Base-by-base conservation (phyloP, 768 basidiomycete species). In the Tricholoma sp. region DNA sequence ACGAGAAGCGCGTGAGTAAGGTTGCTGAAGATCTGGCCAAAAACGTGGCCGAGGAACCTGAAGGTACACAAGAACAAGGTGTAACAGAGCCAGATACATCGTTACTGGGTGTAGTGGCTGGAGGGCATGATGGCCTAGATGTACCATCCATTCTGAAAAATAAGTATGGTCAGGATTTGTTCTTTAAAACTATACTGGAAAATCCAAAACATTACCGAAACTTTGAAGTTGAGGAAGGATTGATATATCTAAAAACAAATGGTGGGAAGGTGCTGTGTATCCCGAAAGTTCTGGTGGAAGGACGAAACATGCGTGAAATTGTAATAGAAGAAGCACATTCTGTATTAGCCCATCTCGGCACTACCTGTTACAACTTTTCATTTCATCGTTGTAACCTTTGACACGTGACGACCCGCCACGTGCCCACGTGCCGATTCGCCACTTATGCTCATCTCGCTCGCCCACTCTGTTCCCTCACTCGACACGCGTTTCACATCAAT, bases 321-420 rank as follows among this genome's bases (percentile, higher is more conserved):
- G 13, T 77, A 0, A 76, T 77, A 0, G 55, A 57, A 0, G 70
- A 75, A 17, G 75, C 72, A 0, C 76, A 76, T 33, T 68, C 65
- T 0, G 6, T 76, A 0, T 50, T 76, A n/a, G 74, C 73, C 0
- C 74, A 76, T 49, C 58, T 77, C 0, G 72, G 74, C 1, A 6
- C 57, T 0, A 6, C n/a, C n/a, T n/a, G n/a, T n/a, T 11, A 77
- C 75, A 48, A 77, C 72, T 0, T n/a, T 74, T n/a, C n/a, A n/a
- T n/a, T n/a, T n/a, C n/a, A n/a, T n/a, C n/a, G n/a, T n/a, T n/a
- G n/a, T n/a, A n/a, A n/a, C n/a, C n/a, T n/a, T n/a, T n/a, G n/a
- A n/a, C n/a, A n/a, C n/a, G n/a, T n/a, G n/a, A n/a, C n/a, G n/a
- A n/a, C n/a, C n/a, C n/a, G n/a, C n/a, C n/a, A n/a, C n/a, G n/a